Evolutionary conservation across 1,284 basidiomycete genomes (phyloP).

Genomic region (Porogramme epimiltina): DNA sequence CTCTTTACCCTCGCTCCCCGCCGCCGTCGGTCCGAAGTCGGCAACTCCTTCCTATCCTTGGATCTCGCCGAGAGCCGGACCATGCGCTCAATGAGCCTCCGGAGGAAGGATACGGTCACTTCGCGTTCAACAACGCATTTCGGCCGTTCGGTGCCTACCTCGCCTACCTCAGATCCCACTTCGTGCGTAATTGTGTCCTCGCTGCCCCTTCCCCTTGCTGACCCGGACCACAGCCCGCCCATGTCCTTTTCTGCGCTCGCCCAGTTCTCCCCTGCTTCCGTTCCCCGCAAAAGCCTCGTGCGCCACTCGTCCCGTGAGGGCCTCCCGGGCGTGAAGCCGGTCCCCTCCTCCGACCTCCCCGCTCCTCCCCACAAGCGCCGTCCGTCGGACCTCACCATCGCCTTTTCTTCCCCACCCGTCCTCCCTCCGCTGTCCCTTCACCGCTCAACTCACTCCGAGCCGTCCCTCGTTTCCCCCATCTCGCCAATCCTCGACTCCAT

Average conservation of each 20-base stretch:
- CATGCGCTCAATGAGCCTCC: slow-evolving; percentile 44
- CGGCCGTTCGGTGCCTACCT: slow-evolving; percentile 28
- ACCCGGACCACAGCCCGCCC: slow-evolving; percentile 1
- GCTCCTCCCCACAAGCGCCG: slow-evolving; percentile 19
- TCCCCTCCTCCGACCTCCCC: slow-evolving; percentile 47
- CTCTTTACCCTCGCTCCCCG: slow-evolving; percentile 31
- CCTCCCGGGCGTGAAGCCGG: slow-evolving; percentile 64
- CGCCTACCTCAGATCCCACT: slow-evolving; percentile 14
- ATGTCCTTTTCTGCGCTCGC: slow-evolving; percentile 15
- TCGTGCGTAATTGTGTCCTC: slow-evolving; percentile 22
- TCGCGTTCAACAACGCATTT: slow-evolving; percentile 27
- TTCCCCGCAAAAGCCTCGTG: slow-evolving; percentile 15
- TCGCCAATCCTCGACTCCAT: slow-evolving; percentile 23
- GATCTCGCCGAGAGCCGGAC: slow-evolving; percentile 60
- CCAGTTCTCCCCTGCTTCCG: slow-evolving; percentile 11
- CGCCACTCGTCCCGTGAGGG: slow-evolving; percentile 47
- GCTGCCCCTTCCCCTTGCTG: neutral
- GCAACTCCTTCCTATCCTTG: slow-evolving; percentile 52
- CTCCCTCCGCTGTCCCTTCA: slow-evolving; percentile 23
- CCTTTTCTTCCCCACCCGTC: slow-evolving; percentile 19
- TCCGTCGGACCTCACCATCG: slow-evolving; percentile 25
- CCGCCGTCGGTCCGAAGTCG: slow-evolving; percentile 33
- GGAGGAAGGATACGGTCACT: slow-evolving; percentile 38
- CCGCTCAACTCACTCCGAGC: slow-evolving; percentile 24
- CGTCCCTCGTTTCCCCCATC: slow-evolving; percentile 40